Conservation (phyloP, 768 basidiomycete species). For the Pholiota molesta region DNA sequence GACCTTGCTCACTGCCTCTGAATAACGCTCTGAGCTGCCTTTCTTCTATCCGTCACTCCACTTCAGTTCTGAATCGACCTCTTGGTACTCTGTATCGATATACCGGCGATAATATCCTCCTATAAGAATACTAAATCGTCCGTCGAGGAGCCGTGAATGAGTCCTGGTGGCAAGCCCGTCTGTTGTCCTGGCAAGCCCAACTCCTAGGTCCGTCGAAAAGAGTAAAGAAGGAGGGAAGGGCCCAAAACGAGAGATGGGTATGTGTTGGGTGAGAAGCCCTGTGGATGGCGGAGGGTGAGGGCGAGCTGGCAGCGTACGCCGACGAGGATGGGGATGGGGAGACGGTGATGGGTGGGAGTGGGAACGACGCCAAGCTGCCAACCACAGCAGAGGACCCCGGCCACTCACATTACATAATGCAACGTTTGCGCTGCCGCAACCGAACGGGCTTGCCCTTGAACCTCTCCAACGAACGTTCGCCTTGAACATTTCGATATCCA, state of each 20-base stretch:
- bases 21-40: neutral
- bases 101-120: neutral
- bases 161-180: neutral
- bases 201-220: neutral
- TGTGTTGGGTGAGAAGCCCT: neutral
- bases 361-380: slow-evolving; percentile 8
- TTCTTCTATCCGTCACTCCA: neutral
- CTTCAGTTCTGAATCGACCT: neutral
- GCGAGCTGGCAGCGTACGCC: slow-evolving; percentile 4
- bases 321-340: neutral
- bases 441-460: too few species aligned
- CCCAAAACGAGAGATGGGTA: neutral
- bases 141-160: neutral
- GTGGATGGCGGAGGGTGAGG: neutral
- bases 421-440: too few species aligned
- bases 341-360: slow-evolving; percentile 6
- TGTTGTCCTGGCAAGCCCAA: neutral
- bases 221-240: neutral
- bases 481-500: too few species aligned
- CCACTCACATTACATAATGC: neutral
- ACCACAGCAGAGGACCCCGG: slow-evolving; percentile 4
- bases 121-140: neutral
- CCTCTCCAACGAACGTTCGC: too few species aligned
- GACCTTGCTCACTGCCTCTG: neutral
- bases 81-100: neutral